phyloP scores from a whole-genome alignment of 768 basidiomycete genomes.

The Steccherinum ochraceum region DNA sequence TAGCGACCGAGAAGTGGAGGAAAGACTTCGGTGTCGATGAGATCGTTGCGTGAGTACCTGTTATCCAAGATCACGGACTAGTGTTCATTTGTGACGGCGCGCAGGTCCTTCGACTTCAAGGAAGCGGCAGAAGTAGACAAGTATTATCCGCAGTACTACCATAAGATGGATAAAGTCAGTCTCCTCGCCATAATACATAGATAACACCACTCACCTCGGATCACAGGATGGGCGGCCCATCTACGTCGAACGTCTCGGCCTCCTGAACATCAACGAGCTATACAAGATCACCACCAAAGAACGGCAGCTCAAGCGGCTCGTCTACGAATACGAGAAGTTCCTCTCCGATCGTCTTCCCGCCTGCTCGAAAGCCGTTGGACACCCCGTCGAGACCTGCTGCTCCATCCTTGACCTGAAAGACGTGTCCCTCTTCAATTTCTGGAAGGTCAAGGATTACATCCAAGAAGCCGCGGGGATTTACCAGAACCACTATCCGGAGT shows the following conservation, averaged over 20 bases:
- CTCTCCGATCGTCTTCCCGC: conserved; percentile 72
- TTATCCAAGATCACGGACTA: not conserved
- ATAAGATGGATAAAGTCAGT: conserved; percentile 81
- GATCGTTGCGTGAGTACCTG: conserved; percentile 44
- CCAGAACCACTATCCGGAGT: conserved; percentile 82
- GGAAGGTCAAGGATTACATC: conserved; percentile 84
- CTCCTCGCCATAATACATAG: not conserved
- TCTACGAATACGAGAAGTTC: conserved; percentile 86
- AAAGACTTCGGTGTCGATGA: conserved; percentile 73
- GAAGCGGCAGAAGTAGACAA: conserved; percentile 75
- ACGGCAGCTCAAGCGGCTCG: conserved; percentile 76
- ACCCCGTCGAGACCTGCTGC: conserved; percentile 88
- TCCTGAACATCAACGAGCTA: conserved; percentile 74
- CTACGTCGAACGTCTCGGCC: conserved; percentile 85
- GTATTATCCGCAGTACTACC: conserved; percentile 90
- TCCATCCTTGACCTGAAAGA: conserved; percentile 80
- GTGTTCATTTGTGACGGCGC: conserved; percentile 26
- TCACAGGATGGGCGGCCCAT: conserved; percentile 68
- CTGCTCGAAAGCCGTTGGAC: conserved; percentile 56
- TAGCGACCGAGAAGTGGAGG: conserved; percentile 77
- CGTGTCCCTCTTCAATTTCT: conserved; percentile 66
- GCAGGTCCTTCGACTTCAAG: conserved; percentile 63
- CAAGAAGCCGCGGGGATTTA: conserved; percentile 66
- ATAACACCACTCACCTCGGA: conserved; percentile 3
- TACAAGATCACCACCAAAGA: conserved; percentile 74